Conservation (phyloP, 2,329 filamentous ascomycete genomes). For the Apiospora sp. region DNA sequence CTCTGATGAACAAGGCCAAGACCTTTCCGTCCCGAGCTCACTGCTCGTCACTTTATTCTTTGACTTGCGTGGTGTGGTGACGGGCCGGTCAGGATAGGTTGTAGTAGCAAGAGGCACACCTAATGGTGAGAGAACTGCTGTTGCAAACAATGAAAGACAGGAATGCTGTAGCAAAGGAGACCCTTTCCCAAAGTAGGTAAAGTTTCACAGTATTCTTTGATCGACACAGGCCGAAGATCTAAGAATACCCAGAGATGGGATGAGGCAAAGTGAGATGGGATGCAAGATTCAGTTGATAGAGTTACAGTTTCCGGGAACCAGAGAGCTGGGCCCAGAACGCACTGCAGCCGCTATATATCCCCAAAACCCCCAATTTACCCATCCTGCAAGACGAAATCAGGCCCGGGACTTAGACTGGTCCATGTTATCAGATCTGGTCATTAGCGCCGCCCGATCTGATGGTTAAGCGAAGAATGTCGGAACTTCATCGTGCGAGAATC, state of each 20-base stretch:
- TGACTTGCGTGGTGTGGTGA: background rate
- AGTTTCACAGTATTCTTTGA: background rate
- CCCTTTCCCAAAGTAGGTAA: background rate
- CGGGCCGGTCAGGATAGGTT: background rate
- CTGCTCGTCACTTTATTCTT: background rate
- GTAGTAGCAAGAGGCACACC: no score
- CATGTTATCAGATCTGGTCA: slow-evolving; percentile 2
- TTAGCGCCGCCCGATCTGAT: background rate
- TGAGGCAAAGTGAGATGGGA: background rate
- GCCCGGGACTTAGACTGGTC: background rate
- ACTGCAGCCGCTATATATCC: background rate
- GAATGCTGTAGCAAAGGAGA: background rate
- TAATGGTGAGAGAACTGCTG: background rate
- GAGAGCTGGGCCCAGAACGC: background rate
- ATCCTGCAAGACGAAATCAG: background rate
- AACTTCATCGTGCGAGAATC: background rate
- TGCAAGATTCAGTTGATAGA: background rate
- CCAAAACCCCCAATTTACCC: background rate
- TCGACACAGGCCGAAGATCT: background rate
- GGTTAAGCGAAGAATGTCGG: background rate
- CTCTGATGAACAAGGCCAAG: background rate
- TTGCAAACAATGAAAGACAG: background rate
- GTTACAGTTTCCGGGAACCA: background rate
- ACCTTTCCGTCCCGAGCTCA: background rate
- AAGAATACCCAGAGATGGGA: background rate